Percentiles rank a stretch among this genome's conserved stretches.
Evolutionary conservation across 78 protist genomes (phyloP).

Genomic region (Chrysochromulina tobinii): DNA sequence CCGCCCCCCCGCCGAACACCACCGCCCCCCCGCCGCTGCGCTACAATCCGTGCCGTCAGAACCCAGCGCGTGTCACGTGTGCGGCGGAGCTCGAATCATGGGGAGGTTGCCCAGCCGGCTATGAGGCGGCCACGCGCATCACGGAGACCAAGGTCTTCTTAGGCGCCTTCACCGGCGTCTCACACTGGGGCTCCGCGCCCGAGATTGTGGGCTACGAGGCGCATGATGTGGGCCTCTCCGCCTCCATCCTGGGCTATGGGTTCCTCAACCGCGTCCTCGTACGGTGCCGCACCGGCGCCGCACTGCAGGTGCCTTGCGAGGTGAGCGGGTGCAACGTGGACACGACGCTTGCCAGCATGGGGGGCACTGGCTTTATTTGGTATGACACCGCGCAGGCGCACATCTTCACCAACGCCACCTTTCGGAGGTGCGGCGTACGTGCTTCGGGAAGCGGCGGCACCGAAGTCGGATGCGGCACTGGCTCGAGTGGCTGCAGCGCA

Average conservation of each 20-base stretch:
- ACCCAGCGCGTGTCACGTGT: not conserved
- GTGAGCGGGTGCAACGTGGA: not conserved
- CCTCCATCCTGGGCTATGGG: not conserved
- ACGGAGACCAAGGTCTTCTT: constrained; percentile 13
- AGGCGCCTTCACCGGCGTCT: not conserved
- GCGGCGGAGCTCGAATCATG: not conserved
- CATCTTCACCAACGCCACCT: not conserved
- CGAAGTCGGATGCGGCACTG: not conserved
- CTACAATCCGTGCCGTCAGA: constrained; percentile 11
- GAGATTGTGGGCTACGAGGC: not conserved
- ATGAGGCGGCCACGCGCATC: not conserved
- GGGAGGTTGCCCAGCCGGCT: not conserved
- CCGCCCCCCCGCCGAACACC: not conserved
- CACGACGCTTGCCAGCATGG: too few species aligned
- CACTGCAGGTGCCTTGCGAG: not conserved
- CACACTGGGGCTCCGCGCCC: constrained; percentile 12
- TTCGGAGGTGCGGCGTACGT: not conserved
- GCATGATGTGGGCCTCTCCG: constrained; percentile 17
- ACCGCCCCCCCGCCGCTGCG: not conserved
- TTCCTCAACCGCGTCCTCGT: not conserved
- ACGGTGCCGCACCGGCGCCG: not conserved
- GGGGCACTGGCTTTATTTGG: constrained; percentile 3
- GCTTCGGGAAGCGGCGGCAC: too few species aligned
- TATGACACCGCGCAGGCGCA: not conserved
- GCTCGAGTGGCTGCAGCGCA: not conserved